Percentiles rank a stretch among this genome's conserved stretches.
These are phyloP conservation scores for Perkinsela sp. DNA, from an alignment of 208 protist species.

Conservation along the genomic window DNA sequence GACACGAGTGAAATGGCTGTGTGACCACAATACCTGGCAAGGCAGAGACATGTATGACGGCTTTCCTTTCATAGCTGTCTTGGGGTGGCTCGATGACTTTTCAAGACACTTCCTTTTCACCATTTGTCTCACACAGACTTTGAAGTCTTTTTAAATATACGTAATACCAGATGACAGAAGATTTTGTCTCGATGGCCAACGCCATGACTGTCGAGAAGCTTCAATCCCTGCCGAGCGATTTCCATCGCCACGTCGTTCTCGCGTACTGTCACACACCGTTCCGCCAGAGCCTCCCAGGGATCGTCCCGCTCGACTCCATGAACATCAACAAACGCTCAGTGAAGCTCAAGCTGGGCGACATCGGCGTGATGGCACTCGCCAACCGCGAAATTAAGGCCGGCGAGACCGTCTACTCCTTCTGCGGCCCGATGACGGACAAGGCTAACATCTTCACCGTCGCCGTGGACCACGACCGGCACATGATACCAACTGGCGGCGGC, in stretches of 20 bases:
- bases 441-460: neutral
- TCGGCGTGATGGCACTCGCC: neutral
- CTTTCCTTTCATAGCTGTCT: no score
- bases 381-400: neutral
- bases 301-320: neutral
- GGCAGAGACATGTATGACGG: no score
- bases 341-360: neutral
- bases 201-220: neutral
- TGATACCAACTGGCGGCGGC: conserved; percentile 9
- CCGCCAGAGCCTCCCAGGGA: neutral
- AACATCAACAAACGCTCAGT: neutral
- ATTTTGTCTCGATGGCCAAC: neutral
- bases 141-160: no score
- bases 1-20: no score
- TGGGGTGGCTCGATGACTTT: no score
- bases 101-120: no score
- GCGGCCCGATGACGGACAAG: neutral
- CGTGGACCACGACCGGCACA: neutral
- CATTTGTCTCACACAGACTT: no score
- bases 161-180: no score
- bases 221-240: neutral
- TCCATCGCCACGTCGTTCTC: neutral
- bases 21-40: no score
- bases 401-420: neutral
- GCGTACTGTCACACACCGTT: neutral